These are phyloP conservation scores for Monosporozyma yasuniensis DNA, from an alignment of 805 yeast genomes.

Conservation along the genomic window DNA sequence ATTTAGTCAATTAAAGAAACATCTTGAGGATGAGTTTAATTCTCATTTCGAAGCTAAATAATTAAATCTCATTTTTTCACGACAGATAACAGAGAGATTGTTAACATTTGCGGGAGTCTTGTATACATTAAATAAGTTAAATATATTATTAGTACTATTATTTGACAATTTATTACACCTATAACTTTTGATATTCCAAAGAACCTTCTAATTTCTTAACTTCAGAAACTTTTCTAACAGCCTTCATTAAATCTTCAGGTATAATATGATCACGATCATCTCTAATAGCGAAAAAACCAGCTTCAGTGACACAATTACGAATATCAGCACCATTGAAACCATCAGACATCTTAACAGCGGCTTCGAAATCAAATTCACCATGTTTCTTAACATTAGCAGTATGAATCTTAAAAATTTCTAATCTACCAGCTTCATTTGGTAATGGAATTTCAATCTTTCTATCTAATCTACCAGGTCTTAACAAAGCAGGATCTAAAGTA, in stretches of 20 bases:
- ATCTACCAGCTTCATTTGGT: conserved; percentile 92
- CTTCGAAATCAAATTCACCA: conserved; percentile 96
- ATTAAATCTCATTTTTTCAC: too few species aligned
- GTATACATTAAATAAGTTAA: background rate
- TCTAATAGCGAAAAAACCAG: conserved; percentile 95
- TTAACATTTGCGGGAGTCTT: background rate
- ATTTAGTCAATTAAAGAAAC: conserved; percentile 37
- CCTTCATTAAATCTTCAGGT: conserved; percentile 93
- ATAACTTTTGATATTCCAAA: conserved; percentile 89
- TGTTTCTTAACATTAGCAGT: conserved; percentile 74
- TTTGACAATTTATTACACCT: conserved; percentile 9
- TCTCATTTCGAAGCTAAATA: conserved; percentile 12
- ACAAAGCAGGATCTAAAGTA: conserved; percentile 91
- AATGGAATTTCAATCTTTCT: conserved; percentile 91
- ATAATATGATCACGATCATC: conserved; percentile 93
- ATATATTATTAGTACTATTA: background rate
- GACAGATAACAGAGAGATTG: background rate
- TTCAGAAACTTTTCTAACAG: conserved; percentile 95
- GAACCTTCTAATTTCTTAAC: conserved; percentile 95
- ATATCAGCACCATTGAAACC: conserved; percentile 99
- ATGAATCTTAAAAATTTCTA: conserved; percentile 91
- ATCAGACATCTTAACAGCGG: conserved; percentile 96
- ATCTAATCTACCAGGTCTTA: conserved; percentile 96
- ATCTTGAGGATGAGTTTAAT: conserved; percentile 33
- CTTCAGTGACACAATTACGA: conserved; percentile 95